A percentile compares a stretch with the other conserved stretches of the same genome.
phyloP scores from a whole-genome alignment of 2,329 filamentous ascomycete genomes.

The Phaeoacremonium minimum region DNA sequence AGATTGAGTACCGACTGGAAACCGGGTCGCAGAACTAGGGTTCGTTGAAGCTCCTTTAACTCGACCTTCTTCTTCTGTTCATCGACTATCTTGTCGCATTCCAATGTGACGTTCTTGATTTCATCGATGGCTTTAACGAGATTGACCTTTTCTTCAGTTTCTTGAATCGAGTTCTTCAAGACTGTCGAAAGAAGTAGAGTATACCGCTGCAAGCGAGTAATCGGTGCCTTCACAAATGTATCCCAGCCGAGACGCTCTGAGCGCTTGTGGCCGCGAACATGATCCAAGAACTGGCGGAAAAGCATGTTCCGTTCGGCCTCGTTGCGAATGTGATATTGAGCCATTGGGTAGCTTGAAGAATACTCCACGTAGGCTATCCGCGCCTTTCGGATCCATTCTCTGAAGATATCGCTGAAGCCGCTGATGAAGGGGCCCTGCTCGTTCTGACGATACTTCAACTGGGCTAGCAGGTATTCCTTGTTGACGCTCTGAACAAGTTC shows the following conservation, averaged over 20 bases:
- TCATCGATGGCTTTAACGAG: slow-evolving; percentile 82
- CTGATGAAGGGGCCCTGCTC: slow-evolving; percentile 93
- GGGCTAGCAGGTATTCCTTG: slow-evolving; percentile 85
- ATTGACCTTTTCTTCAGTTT: slow-evolving; percentile 87
- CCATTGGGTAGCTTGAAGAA: slow-evolving; percentile 79
- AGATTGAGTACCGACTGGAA: slow-evolving; percentile 89
- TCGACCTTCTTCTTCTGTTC: slow-evolving; percentile 90
- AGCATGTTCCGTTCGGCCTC: slow-evolving; percentile 81
- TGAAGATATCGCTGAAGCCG: slow-evolving; percentile 94
- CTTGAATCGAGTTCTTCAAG: slow-evolving; percentile 74
- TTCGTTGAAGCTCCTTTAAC: slow-evolving; percentile 76
- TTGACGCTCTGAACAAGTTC: slow-evolving; percentile 87
- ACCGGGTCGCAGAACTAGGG: slow-evolving; percentile 79
- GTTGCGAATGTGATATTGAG: slow-evolving; percentile 76
- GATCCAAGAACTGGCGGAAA: slow-evolving; percentile 82
- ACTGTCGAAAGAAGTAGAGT: slow-evolving; percentile 78
- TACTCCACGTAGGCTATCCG: slow-evolving; percentile 88
- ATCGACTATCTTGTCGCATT: slow-evolving; percentile 88
- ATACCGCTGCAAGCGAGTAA: slow-evolving; percentile 89
- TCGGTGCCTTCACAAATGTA: slow-evolving; percentile 88
- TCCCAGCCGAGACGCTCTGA: slow-evolving; percentile 88
- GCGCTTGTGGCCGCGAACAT: slow-evolving; percentile 71
- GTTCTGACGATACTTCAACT: slow-evolving; percentile 93
- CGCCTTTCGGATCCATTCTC: slow-evolving; percentile 97
- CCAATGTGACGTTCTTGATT: slow-evolving; percentile 81